A percentile compares a stretch with the other conserved stretches of the same genome.
These are phyloP conservation scores for Cercospora sp. DNA, from an alignment of 2,329 filamentous ascomycete species.

Conservation along the genomic window DNA sequence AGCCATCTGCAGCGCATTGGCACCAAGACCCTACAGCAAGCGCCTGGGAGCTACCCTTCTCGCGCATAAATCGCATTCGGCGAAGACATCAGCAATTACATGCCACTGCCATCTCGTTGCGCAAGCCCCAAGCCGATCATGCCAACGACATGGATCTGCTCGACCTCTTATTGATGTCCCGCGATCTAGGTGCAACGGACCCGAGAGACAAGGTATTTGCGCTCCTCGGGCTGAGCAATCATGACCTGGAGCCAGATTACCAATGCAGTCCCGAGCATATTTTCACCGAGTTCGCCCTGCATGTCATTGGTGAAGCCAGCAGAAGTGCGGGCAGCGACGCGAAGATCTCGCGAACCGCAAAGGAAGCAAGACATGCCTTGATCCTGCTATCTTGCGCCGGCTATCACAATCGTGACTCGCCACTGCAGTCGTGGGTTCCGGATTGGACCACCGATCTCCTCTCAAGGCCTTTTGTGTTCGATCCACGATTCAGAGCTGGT, in stretches of 20 bases:
- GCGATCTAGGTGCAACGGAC: constrained; percentile 32
- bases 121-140: background rate
- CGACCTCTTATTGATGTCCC: constrained; percentile 36
- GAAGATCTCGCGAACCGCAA: constrained; percentile 16
- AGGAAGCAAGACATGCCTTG: constrained; percentile 31
- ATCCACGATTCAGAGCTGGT: constrained; percentile 29
- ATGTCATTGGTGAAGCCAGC: constrained; percentile 31
- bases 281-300: constrained; percentile 36
- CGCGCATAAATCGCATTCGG: constrained; percentile 35
- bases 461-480: constrained; percentile 35
- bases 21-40: constrained; percentile 33
- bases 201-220: constrained; percentile 34
- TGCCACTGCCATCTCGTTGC: background rate
- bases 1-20: constrained; percentile 28
- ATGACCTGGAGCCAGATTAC: constrained; percentile 34
- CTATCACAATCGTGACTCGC: constrained; percentile 29
- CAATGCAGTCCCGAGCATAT: constrained; percentile 29
- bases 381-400: constrained; percentile 35
- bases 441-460: constrained; percentile 34
- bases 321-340: constrained; percentile 12
- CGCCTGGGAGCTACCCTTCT: constrained; percentile 34
- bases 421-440: constrained; percentile 31
- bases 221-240: constrained; percentile 28
- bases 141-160: constrained; percentile 30
- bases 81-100: constrained; percentile 26